Conservation (phyloP, 2,329 filamentous ascomycete species). For the Sporothrix pseudoabietina region DNA sequence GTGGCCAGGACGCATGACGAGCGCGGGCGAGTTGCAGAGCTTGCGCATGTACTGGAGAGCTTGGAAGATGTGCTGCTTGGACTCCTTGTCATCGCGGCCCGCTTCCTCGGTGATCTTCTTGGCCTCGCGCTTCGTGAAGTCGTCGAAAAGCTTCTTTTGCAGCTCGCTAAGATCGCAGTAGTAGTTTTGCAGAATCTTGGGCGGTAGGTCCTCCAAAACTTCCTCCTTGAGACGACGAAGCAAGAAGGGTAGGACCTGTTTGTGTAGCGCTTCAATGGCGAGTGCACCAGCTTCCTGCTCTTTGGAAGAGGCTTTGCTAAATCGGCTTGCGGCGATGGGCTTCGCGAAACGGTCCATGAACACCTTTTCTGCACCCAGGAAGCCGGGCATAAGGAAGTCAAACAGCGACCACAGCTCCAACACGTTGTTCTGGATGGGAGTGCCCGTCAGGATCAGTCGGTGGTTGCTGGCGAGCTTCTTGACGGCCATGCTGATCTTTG, state of each 20-base stretch:
- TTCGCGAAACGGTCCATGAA: constrained; percentile 94
- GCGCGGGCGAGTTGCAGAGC: constrained; percentile 93
- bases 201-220: constrained; percentile 90
- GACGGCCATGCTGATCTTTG: constrained; percentile 91
- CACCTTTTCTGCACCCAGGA: constrained; percentile 91
- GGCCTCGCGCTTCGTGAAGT: constrained; percentile 91
- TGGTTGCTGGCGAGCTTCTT: constrained; percentile 91
- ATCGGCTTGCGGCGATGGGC: constrained; percentile 90
- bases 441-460: constrained; percentile 91
- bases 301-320: constrained; percentile 95
- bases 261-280: constrained; percentile 96
- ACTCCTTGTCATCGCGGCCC: constrained; percentile 81
- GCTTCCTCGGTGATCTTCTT: constrained; percentile 85
- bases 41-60: constrained; percentile 99
- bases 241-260: constrained; percentile 95
- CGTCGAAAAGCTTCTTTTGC: constrained; percentile 92
- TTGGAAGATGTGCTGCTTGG: constrained; percentile 99
- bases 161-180: constrained; percentile 97
- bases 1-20: constrained; percentile 94
- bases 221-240: constrained; percentile 96
- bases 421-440: constrained; percentile 97
- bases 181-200: constrained; percentile 99
- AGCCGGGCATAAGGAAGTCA: constrained; percentile 98
- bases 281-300: constrained; percentile 96
- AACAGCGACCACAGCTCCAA: constrained; percentile 97